Conservation (phyloP, 192 early-diverging fungal species). For the Entomortierella parvispora region DNA sequence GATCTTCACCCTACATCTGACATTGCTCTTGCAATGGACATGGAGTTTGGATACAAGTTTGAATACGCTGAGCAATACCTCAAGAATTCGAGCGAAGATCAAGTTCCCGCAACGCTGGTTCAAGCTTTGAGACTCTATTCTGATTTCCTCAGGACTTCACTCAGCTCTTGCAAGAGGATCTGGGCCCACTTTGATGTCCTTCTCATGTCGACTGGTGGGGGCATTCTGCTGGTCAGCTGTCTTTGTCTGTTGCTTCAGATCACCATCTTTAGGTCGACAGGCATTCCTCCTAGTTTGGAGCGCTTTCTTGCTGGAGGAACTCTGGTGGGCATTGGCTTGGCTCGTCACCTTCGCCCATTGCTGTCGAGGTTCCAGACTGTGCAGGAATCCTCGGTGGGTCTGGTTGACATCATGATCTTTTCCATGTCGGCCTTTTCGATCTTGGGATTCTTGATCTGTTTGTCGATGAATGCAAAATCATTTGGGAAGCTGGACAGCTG, state of each 20-base stretch:
- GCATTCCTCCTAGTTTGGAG: conserved; percentile 25
- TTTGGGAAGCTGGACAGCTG: conserved; percentile 6
- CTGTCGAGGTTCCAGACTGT: conserved; percentile 19
- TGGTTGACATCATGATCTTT: conserved; percentile 53
- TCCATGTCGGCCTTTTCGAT: conserved; percentile 48
- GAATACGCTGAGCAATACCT: conserved; percentile 26
- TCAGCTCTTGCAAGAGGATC: conserved; percentile 78
- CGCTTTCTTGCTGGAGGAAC: conserved; percentile 26
- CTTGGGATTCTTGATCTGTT: conserved; percentile 31
- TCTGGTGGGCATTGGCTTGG: conserved; percentile 22
- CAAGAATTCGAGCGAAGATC: conserved; percentile 10
- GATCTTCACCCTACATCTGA: conserved; percentile 60
- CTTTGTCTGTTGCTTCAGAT: conserved; percentile 36
- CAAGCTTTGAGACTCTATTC: conserved; percentile 35
- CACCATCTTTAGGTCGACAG: conserved; percentile 17
- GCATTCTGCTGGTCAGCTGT: conserved; percentile 62
- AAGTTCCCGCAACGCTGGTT: too few relatives aligned
- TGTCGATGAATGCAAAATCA: conserved; percentile 2
- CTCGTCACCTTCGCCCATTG: conserved; percentile 19
- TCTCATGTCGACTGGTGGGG: conserved; percentile 78
- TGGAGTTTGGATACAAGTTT: conserved; percentile 39
- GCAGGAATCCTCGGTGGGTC: conserved; percentile 30
- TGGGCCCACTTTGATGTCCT: conserved; percentile 94
- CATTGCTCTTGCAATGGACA: conserved; percentile 57
- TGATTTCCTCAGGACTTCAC: conserved; percentile 66